Percentiles rank a stretch among this genome's conserved stretches.
Conservation (phyloP, 75 land plant species). For the Ceratopteris richardii region DNA sequence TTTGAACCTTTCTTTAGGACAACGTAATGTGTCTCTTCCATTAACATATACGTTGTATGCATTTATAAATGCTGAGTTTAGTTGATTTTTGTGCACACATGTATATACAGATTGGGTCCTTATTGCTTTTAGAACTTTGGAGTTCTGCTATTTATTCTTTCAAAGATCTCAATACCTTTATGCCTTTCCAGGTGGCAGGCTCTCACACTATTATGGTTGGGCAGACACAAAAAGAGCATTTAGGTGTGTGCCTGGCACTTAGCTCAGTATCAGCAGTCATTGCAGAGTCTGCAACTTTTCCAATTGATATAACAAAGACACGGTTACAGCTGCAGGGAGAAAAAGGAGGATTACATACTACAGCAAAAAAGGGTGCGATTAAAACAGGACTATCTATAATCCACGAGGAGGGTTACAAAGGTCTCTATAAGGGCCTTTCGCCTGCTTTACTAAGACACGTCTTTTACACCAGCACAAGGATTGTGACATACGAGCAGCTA, state of each 20-base stretch:
- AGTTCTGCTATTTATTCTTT: too few relatives aligned
- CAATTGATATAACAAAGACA: slow-evolving; percentile 83
- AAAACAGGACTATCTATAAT: slow-evolving; percentile 41
- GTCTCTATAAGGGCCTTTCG: slow-evolving; percentile 71
- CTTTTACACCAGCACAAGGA: slow-evolving; percentile 80
- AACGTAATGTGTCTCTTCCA: too few relatives aligned
- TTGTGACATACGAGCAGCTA: slow-evolving; percentile 70
- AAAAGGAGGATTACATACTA: slow-evolving; percentile 10
- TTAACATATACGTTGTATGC: too few relatives aligned
- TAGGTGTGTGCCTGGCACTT: slow-evolving; percentile 33
- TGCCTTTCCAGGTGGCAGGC: too few relatives aligned
- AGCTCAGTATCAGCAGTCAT: slow-evolving; percentile 62
- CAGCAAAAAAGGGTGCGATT: slow-evolving; percentile 28
- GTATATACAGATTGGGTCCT: too few relatives aligned
- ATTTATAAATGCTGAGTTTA: too few relatives aligned
- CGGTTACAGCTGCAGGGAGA: slow-evolving; percentile 74
- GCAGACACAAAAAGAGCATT: slow-evolving; percentile 8
- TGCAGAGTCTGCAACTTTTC: slow-evolving; percentile 80
- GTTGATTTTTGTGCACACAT: too few relatives aligned
- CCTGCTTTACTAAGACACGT: slow-evolving; percentile 76
- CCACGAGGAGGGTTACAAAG: slow-evolving; percentile 37
- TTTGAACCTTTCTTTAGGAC: too few relatives aligned
- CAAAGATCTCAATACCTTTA: too few relatives aligned
- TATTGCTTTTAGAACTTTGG: too few relatives aligned
- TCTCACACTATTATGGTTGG: too few relatives aligned